These are phyloP conservation scores for Chrysopogon serrulatus DNA, from an alignment of 176 grass and related monocot species.

Conservation along the genomic window DNA sequence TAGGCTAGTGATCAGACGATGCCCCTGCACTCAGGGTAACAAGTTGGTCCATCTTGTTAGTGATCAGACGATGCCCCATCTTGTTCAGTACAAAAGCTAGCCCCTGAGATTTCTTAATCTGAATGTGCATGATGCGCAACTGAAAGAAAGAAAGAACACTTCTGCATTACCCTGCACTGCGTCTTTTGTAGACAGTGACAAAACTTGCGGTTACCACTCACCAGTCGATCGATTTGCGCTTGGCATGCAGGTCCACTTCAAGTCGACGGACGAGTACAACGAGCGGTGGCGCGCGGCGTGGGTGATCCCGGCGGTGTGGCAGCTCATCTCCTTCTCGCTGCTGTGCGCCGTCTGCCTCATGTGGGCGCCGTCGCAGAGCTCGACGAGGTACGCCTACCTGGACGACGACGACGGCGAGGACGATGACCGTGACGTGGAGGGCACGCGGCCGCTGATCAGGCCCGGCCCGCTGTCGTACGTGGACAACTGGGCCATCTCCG, in stretches of 20 bases:
- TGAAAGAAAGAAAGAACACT: not conserved
- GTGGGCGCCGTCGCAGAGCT: conserved; percentile 64
- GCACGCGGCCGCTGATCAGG: conserved; percentile 38
- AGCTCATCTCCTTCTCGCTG: conserved; percentile 75
- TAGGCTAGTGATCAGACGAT: not conserved
- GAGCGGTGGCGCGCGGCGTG: conserved; percentile 70
- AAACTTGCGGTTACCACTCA: not conserved
- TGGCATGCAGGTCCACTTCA: conserved; percentile 57
- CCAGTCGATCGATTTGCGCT: too few species aligned
- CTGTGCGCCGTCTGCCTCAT: conserved; percentile 62
- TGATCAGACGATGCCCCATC: not conserved
- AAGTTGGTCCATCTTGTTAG: too few species aligned
- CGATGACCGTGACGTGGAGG: conserved; percentile 37
- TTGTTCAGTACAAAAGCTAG: not conserved
- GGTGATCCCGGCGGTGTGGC: conserved; percentile 77
- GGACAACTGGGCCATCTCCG: conserved; percentile 71
- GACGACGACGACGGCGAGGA: conserved; percentile 51
- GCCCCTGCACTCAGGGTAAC: not conserved
- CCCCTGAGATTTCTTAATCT: not conserved
- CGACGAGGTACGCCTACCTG: conserved; percentile 46
- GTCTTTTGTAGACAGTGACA: not conserved
- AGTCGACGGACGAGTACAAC: conserved; percentile 51
- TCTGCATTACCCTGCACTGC: not conserved
- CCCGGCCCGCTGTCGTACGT: conserved; percentile 52
- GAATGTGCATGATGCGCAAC: not conserved